Evolutionary conservation across 768 basidiomycete genomes (phyloP), one percentile per base, ranked within the genome.

Genomic region (Fomitopsis pulvina): DNA sequence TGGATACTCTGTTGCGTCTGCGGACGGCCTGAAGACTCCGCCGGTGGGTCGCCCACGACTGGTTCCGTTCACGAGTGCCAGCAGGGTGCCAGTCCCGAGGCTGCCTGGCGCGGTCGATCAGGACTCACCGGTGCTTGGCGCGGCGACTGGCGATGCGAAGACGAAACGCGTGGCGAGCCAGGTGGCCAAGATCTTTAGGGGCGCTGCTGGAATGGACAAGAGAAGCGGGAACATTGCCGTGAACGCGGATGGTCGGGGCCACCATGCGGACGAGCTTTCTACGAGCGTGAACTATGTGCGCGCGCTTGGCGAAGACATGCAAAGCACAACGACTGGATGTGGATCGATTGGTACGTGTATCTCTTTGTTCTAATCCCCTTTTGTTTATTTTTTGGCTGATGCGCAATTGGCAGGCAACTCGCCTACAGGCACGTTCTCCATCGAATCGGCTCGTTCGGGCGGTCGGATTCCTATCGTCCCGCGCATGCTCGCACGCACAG

Each of bases 251-350:
- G 67, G 52, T 63, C 55, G 45, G 27, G 42, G 46, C 24, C 67
- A 64, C 32, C 79, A 76, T 58, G 72, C 69, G 24, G 87, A 88
- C 61, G 87, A 85, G 45, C 72, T 89, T 22, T 71, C 72, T 24
- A 78, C 84, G 62, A 83, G 84, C 6, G 73, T 86, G 55, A 81
- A 80, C 56, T 88, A 87, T 57, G 81, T 88, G 32, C 78, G 77
- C 45, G 76, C 83, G 12, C 70, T 87, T 49, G 87, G 84, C 20
- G 81, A 73, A 29, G 80, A 85, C 28, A 55, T 61, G 41, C 52
- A 52, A 12, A 54, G 50, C 24, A 30, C 49, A 16, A 24, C 20
- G 10, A 47, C 30, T 16, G 21, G 25, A n/a, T 37, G 46, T 16
- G 21, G 25, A n/a, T 37, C 25, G 8, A 25, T 45, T 26, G 50